Percentiles rank a stretch among this genome's conserved stretches.
Evolutionary conservation across 345 rosid genomes (phyloP).

Genomic region (Conringia planisiliqua): DNA sequence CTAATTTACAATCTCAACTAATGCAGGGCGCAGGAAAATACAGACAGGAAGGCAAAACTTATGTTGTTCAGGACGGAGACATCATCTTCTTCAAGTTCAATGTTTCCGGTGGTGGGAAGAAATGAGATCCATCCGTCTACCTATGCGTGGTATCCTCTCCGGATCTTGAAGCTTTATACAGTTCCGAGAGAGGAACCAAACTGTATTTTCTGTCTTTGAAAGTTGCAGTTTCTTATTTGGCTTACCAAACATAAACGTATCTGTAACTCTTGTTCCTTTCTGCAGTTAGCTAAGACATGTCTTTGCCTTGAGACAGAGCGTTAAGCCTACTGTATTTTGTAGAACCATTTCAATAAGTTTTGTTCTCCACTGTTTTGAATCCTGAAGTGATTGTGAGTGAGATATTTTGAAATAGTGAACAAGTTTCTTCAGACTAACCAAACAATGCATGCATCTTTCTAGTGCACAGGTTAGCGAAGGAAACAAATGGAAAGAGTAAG

Average conservation of each 20-base stretch:
- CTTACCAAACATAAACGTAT: slow-evolving; percentile 11
- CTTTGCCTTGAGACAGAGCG: slow-evolving; percentile 13
- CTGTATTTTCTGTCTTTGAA: slow-evolving; percentile 14
- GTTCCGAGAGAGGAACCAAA: slow-evolving; percentile 16
- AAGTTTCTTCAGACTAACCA: neutral
- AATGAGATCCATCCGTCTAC: slow-evolving; percentile 42
- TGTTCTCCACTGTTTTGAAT: neutral
- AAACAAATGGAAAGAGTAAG: neutral
- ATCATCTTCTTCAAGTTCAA: slow-evolving; percentile 95
- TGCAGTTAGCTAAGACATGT: slow-evolving; percentile 26
- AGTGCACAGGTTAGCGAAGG: neutral
- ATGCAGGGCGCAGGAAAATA: slow-evolving; percentile 90
- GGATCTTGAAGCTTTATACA: slow-evolving; percentile 16
- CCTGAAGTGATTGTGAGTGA: neutral
- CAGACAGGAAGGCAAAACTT: slow-evolving; percentile 92
- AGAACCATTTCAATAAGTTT: slow-evolving; percentile 20
- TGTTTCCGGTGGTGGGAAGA: slow-evolving; percentile 96
- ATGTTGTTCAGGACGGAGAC: slow-evolving; percentile 93
- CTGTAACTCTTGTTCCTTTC: slow-evolving; percentile 9
- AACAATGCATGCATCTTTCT: neutral
- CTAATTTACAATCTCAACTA: neutral
- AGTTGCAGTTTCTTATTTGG: slow-evolving; percentile 14
- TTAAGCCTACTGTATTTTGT: slow-evolving; percentile 11
- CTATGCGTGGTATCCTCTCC: slow-evolving; percentile 14
- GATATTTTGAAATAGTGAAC: neutral